Evolutionary conservation across 1,284 basidiomycete species (phyloP).

Genomic region (Cutaneotrichosporon curvatum): DNA sequence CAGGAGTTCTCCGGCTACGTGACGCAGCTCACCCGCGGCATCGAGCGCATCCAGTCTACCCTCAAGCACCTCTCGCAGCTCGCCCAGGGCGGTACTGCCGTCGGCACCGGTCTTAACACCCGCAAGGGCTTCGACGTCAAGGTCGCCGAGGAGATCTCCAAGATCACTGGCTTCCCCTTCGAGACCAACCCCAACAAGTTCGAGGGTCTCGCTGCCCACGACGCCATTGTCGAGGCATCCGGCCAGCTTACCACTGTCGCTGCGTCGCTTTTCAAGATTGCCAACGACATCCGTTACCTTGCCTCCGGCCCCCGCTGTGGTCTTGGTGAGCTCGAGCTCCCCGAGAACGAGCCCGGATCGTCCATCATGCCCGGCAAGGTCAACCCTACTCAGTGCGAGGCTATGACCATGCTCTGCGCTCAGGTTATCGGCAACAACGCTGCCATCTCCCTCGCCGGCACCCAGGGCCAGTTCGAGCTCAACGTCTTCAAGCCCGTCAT

Average conservation of each 20-base stretch:
- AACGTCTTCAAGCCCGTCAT: constrained; percentile 99
- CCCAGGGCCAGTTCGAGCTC: constrained; percentile 96
- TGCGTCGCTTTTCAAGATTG: constrained; percentile 97
- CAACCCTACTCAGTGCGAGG: constrained; percentile 99
- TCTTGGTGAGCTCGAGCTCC: constrained; percentile 85
- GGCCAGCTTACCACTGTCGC: constrained; percentile 94
- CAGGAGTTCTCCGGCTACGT: constrained; percentile 99
- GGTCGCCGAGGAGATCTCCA: constrained; percentile 85
- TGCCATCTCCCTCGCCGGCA: constrained; percentile 82
- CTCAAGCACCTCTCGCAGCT: constrained; percentile 82
- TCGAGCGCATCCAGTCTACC: constrained; percentile 73
- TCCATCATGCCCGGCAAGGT: constrained; percentile 99
- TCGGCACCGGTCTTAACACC: constrained; percentile 97
- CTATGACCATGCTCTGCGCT: constrained; percentile 95
- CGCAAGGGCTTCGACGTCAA: constrained; percentile 93
- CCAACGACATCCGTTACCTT: constrained; percentile 97
- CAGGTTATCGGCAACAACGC: constrained; percentile 99
- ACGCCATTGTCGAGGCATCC: constrained; percentile 94
- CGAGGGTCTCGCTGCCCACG: constrained; percentile 92
- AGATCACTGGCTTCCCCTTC: constrained; percentile 84
- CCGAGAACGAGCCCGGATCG: constrained; percentile 98
- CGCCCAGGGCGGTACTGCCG: constrained; percentile 97
- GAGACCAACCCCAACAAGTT: constrained; percentile 99
- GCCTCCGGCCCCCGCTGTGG: constrained; percentile 97
- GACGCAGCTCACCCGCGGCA: constrained; percentile 85